Conservation (phyloP, 139 green algal species). For the Tetradesmus obliquus region DNA sequence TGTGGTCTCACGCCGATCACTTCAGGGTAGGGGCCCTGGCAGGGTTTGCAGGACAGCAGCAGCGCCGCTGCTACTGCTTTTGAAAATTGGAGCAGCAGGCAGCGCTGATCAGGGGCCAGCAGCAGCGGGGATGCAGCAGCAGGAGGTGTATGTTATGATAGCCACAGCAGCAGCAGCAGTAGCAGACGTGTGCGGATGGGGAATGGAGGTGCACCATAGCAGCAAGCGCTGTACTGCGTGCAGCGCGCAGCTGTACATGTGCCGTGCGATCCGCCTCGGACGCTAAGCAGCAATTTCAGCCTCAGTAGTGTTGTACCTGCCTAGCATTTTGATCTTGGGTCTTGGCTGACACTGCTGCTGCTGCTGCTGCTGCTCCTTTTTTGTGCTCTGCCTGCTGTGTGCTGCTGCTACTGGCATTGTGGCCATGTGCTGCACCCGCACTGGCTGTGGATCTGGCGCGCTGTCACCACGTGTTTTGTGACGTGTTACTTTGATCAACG, state of each 20-base stretch:
- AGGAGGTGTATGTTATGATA: background rate
- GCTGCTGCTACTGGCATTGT: too few species aligned
- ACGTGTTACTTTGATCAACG: background rate
- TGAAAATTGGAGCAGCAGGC: background rate
- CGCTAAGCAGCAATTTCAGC: too few species aligned
- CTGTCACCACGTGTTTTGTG: too few species aligned
- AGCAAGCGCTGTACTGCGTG: background rate
- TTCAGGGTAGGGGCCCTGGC: slow-evolving; percentile 76
- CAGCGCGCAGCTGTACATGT: background rate
- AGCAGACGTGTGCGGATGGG: background rate
- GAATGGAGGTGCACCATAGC: background rate
- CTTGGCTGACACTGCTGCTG: too few species aligned
- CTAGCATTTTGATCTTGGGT: too few species aligned
- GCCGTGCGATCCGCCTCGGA: background rate
- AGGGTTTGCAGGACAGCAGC: background rate
- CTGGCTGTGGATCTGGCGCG: too few species aligned
- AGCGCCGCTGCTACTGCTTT: background rate
- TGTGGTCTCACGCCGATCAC: slow-evolving; percentile 89
- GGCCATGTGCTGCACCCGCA: too few species aligned
- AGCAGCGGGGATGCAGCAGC: slow-evolving; percentile 10
- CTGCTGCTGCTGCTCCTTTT: too few species aligned
- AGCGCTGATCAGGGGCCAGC: background rate
- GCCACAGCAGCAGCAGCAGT: background rate
- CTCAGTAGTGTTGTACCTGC: too few species aligned
- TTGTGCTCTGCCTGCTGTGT: too few species aligned